Base-by-base conservation (phyloP, 2,329 filamentous ascomycete species). In the Claviceps maximensis region DNA sequence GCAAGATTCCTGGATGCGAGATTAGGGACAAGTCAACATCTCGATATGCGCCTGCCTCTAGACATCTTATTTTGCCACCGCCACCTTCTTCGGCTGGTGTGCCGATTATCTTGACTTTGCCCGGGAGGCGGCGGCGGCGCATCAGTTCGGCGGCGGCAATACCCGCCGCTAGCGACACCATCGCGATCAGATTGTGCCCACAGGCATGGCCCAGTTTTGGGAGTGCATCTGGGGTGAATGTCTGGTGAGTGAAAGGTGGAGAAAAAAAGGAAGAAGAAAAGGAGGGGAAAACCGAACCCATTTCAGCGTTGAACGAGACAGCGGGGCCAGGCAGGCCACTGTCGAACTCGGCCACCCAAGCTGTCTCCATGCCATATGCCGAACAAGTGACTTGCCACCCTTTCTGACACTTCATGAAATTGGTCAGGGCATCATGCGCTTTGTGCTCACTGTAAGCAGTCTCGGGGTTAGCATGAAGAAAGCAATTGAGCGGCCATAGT, bases 171-270 rank as follows among this genome's bases (percentile, higher is more conserved):
- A 77, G 59, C 0, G 74, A 75, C 2, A 71, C 47, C 19, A 49
- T 40, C 13, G 55, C 55, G 19, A 56, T 78, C 47, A 77, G 67
- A 56, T 79, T 79, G 62, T 79, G 76, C 4, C 77, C 76, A 53
- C 76, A 79, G 8, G 74, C 74, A 57, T 78, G 75, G 38, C 75
- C 75, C 8, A 78, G 4, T 12, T 49, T 25, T 1, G 53, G 72
- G 0, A 75, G 65, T 0, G 73, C 74, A 54, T 77, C 74, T 55
- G 29, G 29, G 4, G 29, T 31, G 3, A 6, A 31, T 4, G 1
- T n/a, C n/a, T n/a, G n/a, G n/a, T n/a, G n/a, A n/a, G n/a, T n/a
- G n/a, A n/a, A n/a, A n/a, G n/a, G n/a, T n/a, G 8, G 2, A 33
- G 15, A 23, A 17, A 25, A 47, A 17, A 31, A n/a, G 25, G 31